Percentiles rank a stretch among this genome's conserved stretches.
Evolutionary conservation across 176 grass and related monocot species (phyloP).

Genomic region (Eleusine coracana): DNA sequence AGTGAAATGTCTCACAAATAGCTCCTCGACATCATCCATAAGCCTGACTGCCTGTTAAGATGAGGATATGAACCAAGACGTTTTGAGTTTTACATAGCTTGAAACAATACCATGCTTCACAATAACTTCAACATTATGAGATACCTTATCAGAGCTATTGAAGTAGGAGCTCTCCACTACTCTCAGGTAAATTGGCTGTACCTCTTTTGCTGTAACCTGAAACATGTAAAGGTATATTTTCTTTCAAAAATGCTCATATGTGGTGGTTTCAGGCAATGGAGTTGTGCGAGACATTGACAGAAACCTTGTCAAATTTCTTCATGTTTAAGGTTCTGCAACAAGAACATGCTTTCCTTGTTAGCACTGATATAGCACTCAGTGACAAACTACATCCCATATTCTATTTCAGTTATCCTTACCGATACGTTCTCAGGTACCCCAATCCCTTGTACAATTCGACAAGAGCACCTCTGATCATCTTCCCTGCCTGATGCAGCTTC

Average conservation of each 20-base stretch:
- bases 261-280: slow-evolving; percentile 26
- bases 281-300: slow-evolving; percentile 22
- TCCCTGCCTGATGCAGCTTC: slow-evolving; percentile 89
- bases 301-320: slow-evolving; percentile 97
- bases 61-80: slow-evolving; percentile 25
- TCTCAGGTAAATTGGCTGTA: slow-evolving; percentile 77
- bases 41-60: slow-evolving; percentile 74
- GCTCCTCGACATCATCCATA: slow-evolving; percentile 87
- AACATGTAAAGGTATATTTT: slow-evolving; percentile 29
- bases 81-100: slow-evolving; percentile 6
- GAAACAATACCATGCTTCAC: slow-evolving; percentile 11
- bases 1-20: slow-evolving; percentile 81
- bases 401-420: slow-evolving; percentile 44
- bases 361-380: slow-evolving; percentile 1
- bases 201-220: slow-evolving; percentile 85
- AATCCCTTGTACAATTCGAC: slow-evolving; percentile 91
- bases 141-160: slow-evolving; percentile 92
- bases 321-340: slow-evolving; percentile 86
- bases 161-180: slow-evolving; percentile 96
- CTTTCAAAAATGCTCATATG: slow-evolving; percentile 26
- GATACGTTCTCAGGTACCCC: slow-evolving; percentile 79
- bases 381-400: slow-evolving; percentile 1
- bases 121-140: neutral
- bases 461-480: slow-evolving; percentile 94
- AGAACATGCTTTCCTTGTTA: slow-evolving; percentile 24